These are phyloP conservation scores for Malus hybrid DNA, from an alignment of 331 rosid species.

Conservation along the genomic window DNA sequence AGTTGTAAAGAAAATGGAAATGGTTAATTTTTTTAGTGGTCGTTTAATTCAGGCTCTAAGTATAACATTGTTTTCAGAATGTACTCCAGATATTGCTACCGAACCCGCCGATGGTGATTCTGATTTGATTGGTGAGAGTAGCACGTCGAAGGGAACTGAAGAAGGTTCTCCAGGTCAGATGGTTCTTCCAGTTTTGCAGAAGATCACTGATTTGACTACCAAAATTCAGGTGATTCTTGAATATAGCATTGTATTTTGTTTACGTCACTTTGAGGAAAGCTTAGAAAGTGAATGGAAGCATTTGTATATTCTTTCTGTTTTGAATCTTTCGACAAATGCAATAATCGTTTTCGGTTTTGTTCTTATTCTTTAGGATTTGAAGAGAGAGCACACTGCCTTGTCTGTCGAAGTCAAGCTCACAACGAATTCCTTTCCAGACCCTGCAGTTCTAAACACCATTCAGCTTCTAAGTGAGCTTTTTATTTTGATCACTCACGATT, in stretches of 20 bases:
- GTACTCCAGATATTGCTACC: conserved; percentile 23
- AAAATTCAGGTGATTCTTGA: conserved; percentile 47
- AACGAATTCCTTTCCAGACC: conserved; percentile 30
- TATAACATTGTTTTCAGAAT: not conserved
- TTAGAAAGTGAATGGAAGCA: too few relatives aligned
- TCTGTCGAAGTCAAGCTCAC: too few relatives aligned
- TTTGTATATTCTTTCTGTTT: too few relatives aligned
- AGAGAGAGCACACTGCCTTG: too few relatives aligned
- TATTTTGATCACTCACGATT: not conserved
- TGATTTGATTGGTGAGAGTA: conserved; percentile 35
- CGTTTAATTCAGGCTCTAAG: not conserved
- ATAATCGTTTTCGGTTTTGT: too few relatives aligned
- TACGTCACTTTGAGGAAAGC: too few relatives aligned
- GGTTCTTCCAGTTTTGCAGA: conserved; percentile 71
- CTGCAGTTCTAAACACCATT: conserved; percentile 50
- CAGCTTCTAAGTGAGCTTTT: conserved; percentile 53
- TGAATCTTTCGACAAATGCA: too few relatives aligned
- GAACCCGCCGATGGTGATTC: conserved; percentile 26
- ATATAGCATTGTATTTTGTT: too few relatives aligned
- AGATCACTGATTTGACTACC: conserved; percentile 50
- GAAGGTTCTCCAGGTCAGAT: conserved; percentile 48
- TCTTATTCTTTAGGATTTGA: too few relatives aligned
- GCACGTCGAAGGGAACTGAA: conserved; percentile 31
- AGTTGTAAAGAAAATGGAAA: not conserved
- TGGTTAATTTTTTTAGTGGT: not conserved